These are phyloP conservation scores for Cryptococcus sp. DNA, from an alignment of 1,284 basidiomycete genomes.

Conservation along the genomic window DNA sequence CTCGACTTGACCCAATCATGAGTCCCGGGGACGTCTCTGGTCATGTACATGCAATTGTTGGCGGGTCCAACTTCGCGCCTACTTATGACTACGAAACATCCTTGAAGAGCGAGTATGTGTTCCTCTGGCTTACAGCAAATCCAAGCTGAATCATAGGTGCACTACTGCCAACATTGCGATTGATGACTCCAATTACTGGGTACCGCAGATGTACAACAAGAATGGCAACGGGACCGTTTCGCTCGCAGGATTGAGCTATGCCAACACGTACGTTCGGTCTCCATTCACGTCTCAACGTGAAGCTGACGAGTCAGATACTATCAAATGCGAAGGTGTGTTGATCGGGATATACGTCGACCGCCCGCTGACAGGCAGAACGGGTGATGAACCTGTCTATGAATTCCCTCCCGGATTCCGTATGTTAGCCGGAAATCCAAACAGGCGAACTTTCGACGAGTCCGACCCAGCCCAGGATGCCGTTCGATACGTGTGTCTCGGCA, in stretches of 20 bases:
- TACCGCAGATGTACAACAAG: slow-evolving; percentile 22
- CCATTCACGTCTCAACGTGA: not conserved
- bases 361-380: not conserved
- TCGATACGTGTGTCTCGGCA: slow-evolving; percentile 17
- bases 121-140: not conserved
- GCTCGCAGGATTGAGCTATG: slow-evolving; percentile 14
- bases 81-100: slow-evolving; percentile 10
- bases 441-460: slow-evolving; percentile 12
- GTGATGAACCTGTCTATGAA: slow-evolving; percentile 17
- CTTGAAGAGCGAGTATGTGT: slow-evolving; percentile 6
- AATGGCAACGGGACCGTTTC: slow-evolving; percentile 8
- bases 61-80: slow-evolving; percentile 11
- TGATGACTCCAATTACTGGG: slow-evolving; percentile 27
- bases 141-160: slow-evolving; percentile 12
- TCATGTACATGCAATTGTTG: slow-evolving; percentile 20
- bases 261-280: slow-evolving; percentile 18
- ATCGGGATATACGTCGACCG: not conserved
- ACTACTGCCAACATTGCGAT: slow-evolving; percentile 19
- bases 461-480: slow-evolving; percentile 16
- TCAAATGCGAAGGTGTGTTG: not conserved
- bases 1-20: not conserved
- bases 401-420: slow-evolving; percentile 27
- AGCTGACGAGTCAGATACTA: not conserved
- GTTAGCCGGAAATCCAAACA: slow-evolving; percentile 18
- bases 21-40: slow-evolving; percentile 16